Evolutionary conservation across 441 rosid species (phyloP).

Genomic region (Syzygium syzygioides): DNA sequence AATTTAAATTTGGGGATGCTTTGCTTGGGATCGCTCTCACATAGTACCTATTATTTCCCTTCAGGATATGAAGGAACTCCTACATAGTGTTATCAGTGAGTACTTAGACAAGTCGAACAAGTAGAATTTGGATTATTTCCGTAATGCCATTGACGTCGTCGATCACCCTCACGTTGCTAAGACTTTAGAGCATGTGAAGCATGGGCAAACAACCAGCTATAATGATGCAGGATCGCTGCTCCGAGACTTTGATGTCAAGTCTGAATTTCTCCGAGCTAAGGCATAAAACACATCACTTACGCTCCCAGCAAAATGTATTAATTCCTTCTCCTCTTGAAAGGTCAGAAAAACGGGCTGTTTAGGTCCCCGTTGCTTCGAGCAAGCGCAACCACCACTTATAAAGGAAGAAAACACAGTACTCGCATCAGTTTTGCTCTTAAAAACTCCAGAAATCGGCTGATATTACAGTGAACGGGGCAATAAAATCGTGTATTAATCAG

Average conservation of each 20-base stretch:
- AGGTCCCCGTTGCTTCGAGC: not conserved
- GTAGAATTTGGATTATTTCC: too few species aligned
- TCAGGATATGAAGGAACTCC: too few species aligned
- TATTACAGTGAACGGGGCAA: not conserved
- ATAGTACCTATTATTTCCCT: not conserved
- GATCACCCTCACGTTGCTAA: not conserved
- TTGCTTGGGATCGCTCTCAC: not conserved
- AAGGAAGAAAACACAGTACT: not conserved
- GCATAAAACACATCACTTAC: not conserved
- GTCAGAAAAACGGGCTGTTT: not conserved
- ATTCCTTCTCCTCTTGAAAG: not conserved
- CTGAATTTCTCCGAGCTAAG: not conserved
- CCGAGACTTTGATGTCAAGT: not conserved
- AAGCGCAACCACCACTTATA: not conserved
- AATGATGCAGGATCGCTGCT: not conserved
- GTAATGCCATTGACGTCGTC: not conserved
- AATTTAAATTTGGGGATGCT: not conserved
- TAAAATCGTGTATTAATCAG: slow-evolving; percentile 1
- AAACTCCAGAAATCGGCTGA: not conserved
- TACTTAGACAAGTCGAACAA: too few species aligned
- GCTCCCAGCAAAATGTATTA: not conserved
- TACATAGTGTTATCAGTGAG: too few species aligned
- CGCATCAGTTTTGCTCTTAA: not conserved
- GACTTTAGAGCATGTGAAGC: not conserved
- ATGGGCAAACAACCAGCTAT: not conserved